Evolutionary conservation across 257 asterid genomes (phyloP).

Genomic region (Solanum gandarillasii): DNA sequence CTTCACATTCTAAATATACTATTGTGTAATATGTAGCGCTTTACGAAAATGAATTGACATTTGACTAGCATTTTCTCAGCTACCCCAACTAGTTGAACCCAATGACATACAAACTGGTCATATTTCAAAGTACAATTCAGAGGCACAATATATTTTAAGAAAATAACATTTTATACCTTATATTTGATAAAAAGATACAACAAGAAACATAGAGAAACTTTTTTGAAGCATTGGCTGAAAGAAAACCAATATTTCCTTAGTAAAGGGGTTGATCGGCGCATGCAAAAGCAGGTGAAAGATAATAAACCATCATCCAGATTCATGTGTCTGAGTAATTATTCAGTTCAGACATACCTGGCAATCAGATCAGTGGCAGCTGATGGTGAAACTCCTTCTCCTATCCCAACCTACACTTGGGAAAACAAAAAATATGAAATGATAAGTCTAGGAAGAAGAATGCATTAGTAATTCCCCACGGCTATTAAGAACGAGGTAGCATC

Average conservation of each 20-base stretch:
- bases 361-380: conserved; percentile 98
- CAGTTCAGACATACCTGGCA: conserved; percentile 61
- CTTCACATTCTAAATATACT: neutral
- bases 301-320: neutral
- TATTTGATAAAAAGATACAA: neutral
- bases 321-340: conserved; percentile 12
- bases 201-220: neutral
- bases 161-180: neutral
- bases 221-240: neutral
- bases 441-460: neutral
- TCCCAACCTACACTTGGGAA: conserved; percentile 60
- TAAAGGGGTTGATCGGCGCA: neutral
- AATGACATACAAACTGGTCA: neutral
- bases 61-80: neutral
- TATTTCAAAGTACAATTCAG: neutral
- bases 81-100: neutral
- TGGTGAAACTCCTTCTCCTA: conserved; percentile 99
- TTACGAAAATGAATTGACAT: neutral
- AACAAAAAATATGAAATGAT: neutral
- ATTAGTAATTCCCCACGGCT: neutral
- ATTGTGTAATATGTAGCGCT: neutral
- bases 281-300: neutral
- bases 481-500: neutral
- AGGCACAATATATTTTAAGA: neutral
- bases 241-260: neutral